Evolutionary conservation across 257 asterid genomes (phyloP), one percentile per base, ranked within the genome.

Genomic region (Coffea canephora): DNA sequence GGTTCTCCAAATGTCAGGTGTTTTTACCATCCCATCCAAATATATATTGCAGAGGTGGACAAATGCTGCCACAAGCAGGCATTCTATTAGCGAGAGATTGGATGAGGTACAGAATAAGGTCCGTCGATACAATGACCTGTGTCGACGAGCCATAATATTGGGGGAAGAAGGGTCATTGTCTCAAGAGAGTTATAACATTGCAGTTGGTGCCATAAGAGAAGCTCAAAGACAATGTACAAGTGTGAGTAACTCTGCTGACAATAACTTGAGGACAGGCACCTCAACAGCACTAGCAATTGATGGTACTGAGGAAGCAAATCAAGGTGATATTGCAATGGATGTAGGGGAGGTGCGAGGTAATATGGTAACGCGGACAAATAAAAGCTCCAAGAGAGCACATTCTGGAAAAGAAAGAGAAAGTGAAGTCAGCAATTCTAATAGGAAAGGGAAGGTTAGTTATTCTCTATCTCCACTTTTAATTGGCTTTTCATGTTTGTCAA

Each of bases 1-100:
- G 81, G 96, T 95, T 79, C 98, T 95, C 83, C 99, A 95, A 90
- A 95, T 95, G 99, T 91, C 96, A 27, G 99, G 99, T 55, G 90
- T 95, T 75, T 95, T 90, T 81, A 92, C 83, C 72, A 85, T 93
- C 71, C 99, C 99, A 18, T 85, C 84, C 73, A 91, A 85, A 81
- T 95, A 91, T 83, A 85, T 91, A 80, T 84, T 91, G 85, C 94
- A 95, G 84, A 82, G 99, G 80, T 95, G 99, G 99, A 93, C 97
- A 50, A 95, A 95, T 89, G 94, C 88, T 79, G 98, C 99, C 80
- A 88, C 87, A 34, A 93, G 96, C 80, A 90, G 84, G 89, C 87
- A 79, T 43, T 85, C 93, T 64, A 87, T 93, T 49, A 87, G 86
- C 36, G 94, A 89, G 75, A 90, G 88, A 68, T 79, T 93, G 87